Evolutionary conservation across 2,329 filamentous ascomycete species (phyloP).

Genomic region (Penicillium sp.): DNA sequence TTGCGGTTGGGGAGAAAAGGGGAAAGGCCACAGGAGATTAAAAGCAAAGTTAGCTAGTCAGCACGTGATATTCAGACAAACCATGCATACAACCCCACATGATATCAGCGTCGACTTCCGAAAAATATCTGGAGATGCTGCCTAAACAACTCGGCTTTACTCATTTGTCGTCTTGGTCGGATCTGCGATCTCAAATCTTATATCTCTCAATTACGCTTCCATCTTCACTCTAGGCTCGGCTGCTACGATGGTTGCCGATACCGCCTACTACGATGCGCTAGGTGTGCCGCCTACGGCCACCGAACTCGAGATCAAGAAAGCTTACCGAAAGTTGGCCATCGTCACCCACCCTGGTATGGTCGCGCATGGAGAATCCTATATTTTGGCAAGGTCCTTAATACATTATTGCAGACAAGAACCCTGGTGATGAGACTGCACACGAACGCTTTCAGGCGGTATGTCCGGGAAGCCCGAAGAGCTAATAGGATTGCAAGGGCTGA

Average conservation of each 20-base stretch:
- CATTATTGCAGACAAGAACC: slow-evolving; percentile 76
- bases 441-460: slow-evolving; percentile 85
- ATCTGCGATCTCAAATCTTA: background rate
- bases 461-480: slow-evolving; percentile 4
- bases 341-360: slow-evolving; percentile 76
- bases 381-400: slow-evolving; percentile 11
- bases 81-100: slow-evolving; percentile 12
- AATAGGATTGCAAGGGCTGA: slow-evolving; percentile 4
- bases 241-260: slow-evolving; percentile 73
- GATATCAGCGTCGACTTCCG: slow-evolving; percentile 10
- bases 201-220: background rate
- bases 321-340: slow-evolving; percentile 91
- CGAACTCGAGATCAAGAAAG: slow-evolving; percentile 94
- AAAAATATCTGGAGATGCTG: slow-evolving; percentile 9
- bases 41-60: slow-evolving; percentile 9
- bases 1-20: slow-evolving; percentile 19
- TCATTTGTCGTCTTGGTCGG: background rate
- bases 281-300: slow-evolving; percentile 80
- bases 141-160: slow-evolving; percentile 24
- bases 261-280: slow-evolving; percentile 80
- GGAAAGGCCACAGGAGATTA: slow-evolving; percentile 16
- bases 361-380: background rate
- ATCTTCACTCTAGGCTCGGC: background rate
- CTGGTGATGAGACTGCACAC: slow-evolving; percentile 88
- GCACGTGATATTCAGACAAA: slow-evolving; percentile 4